phyloP scores from a whole-genome alignment of 2,329 filamentous ascomycete species.

The Nothophaeocryptopus gaeumannii region DNA sequence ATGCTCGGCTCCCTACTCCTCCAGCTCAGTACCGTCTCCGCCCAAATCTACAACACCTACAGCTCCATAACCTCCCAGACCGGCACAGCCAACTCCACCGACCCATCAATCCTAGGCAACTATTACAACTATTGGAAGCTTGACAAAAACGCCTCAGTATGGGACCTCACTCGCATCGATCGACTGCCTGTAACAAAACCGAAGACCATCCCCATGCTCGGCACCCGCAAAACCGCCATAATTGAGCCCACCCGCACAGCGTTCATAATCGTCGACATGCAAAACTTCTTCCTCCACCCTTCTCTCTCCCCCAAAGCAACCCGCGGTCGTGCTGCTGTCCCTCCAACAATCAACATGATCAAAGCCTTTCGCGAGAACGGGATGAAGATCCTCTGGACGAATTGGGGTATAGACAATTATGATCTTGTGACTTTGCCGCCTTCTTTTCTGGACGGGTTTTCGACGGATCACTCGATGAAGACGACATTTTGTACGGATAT shows the following conservation, averaged over 20 bases:
- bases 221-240: constrained; percentile 25
- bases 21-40: constrained; percentile 2
- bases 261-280: constrained; percentile 33
- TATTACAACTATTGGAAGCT: constrained; percentile 36
- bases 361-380: constrained; percentile 26
- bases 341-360: constrained; percentile 34
- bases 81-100: constrained; percentile 12
- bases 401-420: constrained; percentile 33
- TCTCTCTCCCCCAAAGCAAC: constrained; percentile 27
- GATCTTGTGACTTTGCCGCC: constrained; percentile 33
- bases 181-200: constrained; percentile 28
- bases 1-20: constrained; percentile 9
- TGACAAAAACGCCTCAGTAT: constrained; percentile 26
- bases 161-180: constrained; percentile 34
- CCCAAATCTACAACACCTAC: constrained; percentile 21
- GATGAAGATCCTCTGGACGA: constrained; percentile 33
- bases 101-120: constrained; percentile 27
- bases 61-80: constrained; percentile 16
- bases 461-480: constrained; percentile 22
- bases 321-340: constrained; percentile 26
- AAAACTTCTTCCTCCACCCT: constrained; percentile 35
- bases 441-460: constrained; percentile 30
- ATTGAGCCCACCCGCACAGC: constrained; percentile 30
- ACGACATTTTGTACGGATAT: constrained; percentile 34
- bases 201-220: constrained; percentile 32